These are phyloP conservation scores for Keithomyces neogunnii DNA, from an alignment of 2,329 filamentous ascomycete genomes.

Conservation along the genomic window DNA sequence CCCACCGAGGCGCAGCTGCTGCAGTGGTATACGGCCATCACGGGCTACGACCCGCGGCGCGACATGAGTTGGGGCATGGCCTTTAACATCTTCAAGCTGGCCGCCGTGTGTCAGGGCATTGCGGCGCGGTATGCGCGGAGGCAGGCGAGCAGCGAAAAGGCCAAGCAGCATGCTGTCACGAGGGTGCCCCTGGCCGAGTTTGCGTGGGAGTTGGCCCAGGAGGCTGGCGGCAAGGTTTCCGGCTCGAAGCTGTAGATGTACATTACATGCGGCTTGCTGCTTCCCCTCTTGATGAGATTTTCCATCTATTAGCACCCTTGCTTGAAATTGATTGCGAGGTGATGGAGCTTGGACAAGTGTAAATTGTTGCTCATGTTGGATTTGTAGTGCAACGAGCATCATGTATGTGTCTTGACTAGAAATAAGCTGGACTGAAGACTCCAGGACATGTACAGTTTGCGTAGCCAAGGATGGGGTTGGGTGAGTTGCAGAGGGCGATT, in stretches of 20 bases:
- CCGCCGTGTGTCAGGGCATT: conserved; percentile 75
- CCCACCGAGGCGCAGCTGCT: conserved; percentile 32
- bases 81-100: conserved; percentile 52
- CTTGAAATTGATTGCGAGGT: too few relatives aligned
- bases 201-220: conserved; percentile 66
- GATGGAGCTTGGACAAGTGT: too few relatives aligned
- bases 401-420: too few relatives aligned
- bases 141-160: conserved; percentile 84
- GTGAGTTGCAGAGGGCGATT: too few relatives aligned
- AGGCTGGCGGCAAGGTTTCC: conserved; percentile 18
- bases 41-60: conserved; percentile 60
- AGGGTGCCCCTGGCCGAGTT: conserved; percentile 66
- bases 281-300: too few relatives aligned
- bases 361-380: too few relatives aligned
- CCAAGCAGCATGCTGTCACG: conserved; percentile 60
- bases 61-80: conserved; percentile 54
- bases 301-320: too few relatives aligned
- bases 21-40: conserved; percentile 34
- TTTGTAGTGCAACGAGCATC: too few relatives aligned
- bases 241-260: conserved; percentile 18
- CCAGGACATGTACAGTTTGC: too few relatives aligned
- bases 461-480: too few relatives aligned
- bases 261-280: not conserved
- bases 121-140: conserved; percentile 75
- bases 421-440: too few relatives aligned